A percentile compares a stretch with the other conserved stretches of the same genome.
phyloP scores from a whole-genome alignment of 345 rosid species.

The Sisymbrium irio region DNA sequence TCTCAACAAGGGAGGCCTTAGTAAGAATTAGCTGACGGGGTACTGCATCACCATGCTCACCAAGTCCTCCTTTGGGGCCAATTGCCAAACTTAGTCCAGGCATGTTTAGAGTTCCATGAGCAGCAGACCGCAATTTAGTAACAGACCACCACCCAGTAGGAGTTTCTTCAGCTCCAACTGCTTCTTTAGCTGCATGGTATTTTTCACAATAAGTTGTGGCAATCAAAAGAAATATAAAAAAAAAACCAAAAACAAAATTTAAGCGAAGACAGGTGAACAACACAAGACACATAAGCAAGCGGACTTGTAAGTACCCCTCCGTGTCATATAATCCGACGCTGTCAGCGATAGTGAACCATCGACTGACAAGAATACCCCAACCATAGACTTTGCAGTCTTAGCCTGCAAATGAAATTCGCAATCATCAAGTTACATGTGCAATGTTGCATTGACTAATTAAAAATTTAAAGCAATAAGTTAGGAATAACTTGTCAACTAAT shows the following conservation, averaged over 20 bases:
- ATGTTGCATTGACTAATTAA: constrained; percentile 3
- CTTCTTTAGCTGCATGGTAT: constrained; percentile 68
- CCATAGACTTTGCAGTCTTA: constrained; percentile 83
- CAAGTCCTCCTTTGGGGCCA: constrained; percentile 97
- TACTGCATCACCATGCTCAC: constrained; percentile 94
- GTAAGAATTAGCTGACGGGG: constrained; percentile 87
- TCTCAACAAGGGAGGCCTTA: constrained; percentile 87
- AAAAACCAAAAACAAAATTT: constrained; percentile 4
- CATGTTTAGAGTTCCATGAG: constrained; percentile 86
- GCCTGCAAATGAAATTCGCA: constrained; percentile 51
- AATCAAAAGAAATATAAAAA: background rate
- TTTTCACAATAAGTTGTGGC: constrained; percentile 1
- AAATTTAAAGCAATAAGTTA: background rate
- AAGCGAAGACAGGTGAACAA: background rate
- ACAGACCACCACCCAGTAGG: constrained; percentile 95
- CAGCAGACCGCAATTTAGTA: constrained; percentile 84
- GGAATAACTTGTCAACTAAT: constrained; percentile 5
- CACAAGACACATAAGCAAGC: constrained; percentile 7
- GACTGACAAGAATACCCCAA: constrained; percentile 68
- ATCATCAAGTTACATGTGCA: constrained; percentile 22
- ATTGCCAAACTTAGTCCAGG: constrained; percentile 76
- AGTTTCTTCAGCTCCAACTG: constrained; percentile 89
- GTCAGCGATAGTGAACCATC: constrained; percentile 69
- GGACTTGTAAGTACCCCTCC: constrained; percentile 54
- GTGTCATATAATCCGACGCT: constrained; percentile 67